phyloP scores from a whole-genome alignment of 23 red algal species.

The Pyropia haitanensis region DNA sequence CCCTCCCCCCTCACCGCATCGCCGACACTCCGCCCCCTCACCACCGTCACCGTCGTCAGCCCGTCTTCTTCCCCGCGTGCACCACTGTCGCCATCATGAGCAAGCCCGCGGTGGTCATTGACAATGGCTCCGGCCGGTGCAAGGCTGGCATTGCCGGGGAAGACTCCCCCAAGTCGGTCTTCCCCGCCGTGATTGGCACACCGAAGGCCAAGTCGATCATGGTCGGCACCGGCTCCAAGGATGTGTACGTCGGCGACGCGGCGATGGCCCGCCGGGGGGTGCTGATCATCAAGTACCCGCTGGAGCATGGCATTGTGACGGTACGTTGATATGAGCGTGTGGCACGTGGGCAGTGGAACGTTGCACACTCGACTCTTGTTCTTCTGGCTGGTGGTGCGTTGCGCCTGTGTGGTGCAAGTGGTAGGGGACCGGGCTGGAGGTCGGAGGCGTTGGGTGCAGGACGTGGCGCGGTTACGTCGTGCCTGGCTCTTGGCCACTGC shows the following conservation, averaged over 20 bases:
- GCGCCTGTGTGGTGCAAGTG: too few species aligned
- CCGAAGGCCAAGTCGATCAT: constrained; percentile 92
- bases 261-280: constrained; percentile 92
- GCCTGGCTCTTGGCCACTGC: too few species aligned
- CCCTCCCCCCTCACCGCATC: not conserved
- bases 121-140: constrained; percentile 96
- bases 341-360: too few species aligned
- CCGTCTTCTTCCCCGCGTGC: not conserved
- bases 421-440: too few species aligned
- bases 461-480: too few species aligned
- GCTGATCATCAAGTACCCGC: constrained; percentile 95
- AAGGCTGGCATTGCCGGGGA: constrained; percentile 96
- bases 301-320: constrained; percentile 99
- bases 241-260: constrained; percentile 94
- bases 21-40: not conserved
- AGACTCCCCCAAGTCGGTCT: constrained; percentile 91
- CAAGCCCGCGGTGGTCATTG: constrained; percentile 85
- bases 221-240: constrained; percentile 95
- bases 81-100: constrained; percentile 18
- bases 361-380: too few species aligned
- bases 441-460: too few species aligned
- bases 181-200: constrained; percentile 86
- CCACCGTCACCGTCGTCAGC: not conserved
- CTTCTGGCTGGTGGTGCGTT: too few species aligned
- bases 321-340: too few species aligned